Evolutionary conservation across 1,284 basidiomycete species (phyloP).

Genomic region (Marasmius fiardii): DNA sequence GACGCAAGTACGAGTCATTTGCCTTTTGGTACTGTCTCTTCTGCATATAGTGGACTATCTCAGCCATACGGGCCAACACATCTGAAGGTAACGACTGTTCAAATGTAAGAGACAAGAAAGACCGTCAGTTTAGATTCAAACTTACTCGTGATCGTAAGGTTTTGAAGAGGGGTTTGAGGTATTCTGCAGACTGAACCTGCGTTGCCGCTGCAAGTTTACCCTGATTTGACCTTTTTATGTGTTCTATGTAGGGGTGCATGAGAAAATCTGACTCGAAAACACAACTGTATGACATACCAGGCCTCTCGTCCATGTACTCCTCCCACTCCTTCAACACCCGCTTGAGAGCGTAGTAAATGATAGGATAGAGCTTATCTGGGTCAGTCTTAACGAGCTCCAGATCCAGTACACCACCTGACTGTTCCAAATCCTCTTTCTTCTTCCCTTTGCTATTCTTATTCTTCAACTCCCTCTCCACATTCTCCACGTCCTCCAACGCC

Average conservation of each 20-base stretch:
- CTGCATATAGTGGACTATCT: conserved; percentile 97
- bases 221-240: conserved; percentile 82
- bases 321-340: conserved; percentile 94
- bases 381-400: conserved; percentile 84
- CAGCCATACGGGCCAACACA: conserved; percentile 85
- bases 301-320: conserved; percentile 87
- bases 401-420: conserved; percentile 62
- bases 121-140: conserved; percentile 17
- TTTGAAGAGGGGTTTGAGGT: conserved; percentile 96
- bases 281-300: conserved; percentile 50
- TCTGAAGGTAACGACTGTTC: conserved; percentile 77
- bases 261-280: not conserved
- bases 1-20: conserved; percentile 94
- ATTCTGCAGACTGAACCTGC: conserved; percentile 93
- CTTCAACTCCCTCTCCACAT: conserved; percentile 69
- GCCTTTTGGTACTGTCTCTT: conserved; percentile 91
- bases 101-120: not conserved
- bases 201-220: conserved; percentile 95
- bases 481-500: conserved; percentile 90
- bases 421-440: conserved; percentile 57
- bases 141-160: conserved; percentile 79
- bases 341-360: conserved; percentile 97
- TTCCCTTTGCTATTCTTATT: conserved; percentile 60
- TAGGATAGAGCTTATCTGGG: conserved; percentile 94
- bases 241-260: conserved; percentile 39